These are phyloP conservation scores for Clonostachys rhizophaga DNA, from an alignment of 2,329 filamentous ascomycete species.

Conservation along the genomic window DNA sequence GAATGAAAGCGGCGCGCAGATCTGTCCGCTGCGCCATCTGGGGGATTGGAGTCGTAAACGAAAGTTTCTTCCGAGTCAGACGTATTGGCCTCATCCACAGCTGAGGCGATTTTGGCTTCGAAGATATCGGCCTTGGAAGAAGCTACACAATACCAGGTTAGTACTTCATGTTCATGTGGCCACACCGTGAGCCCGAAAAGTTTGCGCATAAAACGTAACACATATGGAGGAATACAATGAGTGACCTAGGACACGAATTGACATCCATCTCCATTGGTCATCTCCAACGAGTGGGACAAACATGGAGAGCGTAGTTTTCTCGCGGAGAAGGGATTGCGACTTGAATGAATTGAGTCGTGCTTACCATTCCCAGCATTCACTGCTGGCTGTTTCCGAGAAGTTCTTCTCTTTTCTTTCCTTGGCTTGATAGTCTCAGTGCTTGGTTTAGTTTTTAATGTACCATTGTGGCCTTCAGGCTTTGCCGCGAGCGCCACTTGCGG, in stretches of 20 bases:
- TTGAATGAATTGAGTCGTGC: slow-evolving; percentile 14
- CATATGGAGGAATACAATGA: too few relatives aligned
- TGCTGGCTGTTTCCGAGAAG: slow-evolving; percentile 66
- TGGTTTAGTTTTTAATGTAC: slow-evolving; percentile 77
- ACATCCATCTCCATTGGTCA: too few relatives aligned
- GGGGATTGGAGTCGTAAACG: slow-evolving; percentile 97
- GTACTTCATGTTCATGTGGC: background rate
- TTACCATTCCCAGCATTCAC: slow-evolving; percentile 71
- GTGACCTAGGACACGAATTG: too few relatives aligned
- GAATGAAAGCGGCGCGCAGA: slow-evolving; percentile 77
- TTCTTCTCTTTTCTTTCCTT: slow-evolving; percentile 86
- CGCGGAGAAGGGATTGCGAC: background rate
- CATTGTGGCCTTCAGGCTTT: slow-evolving; percentile 59
- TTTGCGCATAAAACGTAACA: too few relatives aligned
- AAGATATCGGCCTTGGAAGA: slow-evolving; percentile 98
- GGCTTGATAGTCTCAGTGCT: slow-evolving; percentile 96
- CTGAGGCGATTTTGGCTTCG: slow-evolving; percentile 92
- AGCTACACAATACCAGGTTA: slow-evolving; percentile 45
- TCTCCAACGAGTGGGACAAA: too few relatives aligned
- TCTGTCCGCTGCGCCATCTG: slow-evolving; percentile 52
- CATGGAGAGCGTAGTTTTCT: background rate
- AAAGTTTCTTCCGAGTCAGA: slow-evolving; percentile 98
- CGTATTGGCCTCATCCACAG: slow-evolving; percentile 92
- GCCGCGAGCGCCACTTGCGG: slow-evolving; percentile 73
- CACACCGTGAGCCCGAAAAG: background rate